Evolutionary conservation across 2,329 filamentous ascomycete genomes (phyloP).

Genomic region (Ascochyta pisi): DNA sequence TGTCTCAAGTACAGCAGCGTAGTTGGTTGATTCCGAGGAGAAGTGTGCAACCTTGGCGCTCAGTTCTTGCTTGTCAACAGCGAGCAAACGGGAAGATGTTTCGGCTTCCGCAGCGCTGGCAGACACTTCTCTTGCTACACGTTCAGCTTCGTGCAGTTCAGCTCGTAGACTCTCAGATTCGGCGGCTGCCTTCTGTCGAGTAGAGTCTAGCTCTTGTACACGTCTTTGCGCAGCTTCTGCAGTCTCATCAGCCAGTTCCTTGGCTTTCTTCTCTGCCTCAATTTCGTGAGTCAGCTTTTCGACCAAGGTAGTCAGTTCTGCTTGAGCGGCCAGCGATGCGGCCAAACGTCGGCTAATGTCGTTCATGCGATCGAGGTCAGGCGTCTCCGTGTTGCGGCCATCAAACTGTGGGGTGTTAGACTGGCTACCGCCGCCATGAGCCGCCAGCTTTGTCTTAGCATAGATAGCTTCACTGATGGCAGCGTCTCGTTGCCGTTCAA

Average conservation of each 20-base stretch:
- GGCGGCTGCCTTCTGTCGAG: conserved; percentile 80
- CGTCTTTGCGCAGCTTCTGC: conserved; percentile 81
- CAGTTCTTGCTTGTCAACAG: conserved; percentile 84
- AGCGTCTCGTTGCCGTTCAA: conserved; percentile 91
- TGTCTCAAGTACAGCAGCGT: conserved; percentile 73
- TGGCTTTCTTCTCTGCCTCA: conserved; percentile 79
- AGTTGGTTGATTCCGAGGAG: conserved; percentile 70
- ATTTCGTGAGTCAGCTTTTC: conserved; percentile 74
- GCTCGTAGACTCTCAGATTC: conserved; percentile 86
- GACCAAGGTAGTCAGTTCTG: conserved; percentile 78
- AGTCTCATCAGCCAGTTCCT: conserved; percentile 88
- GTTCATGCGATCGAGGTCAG: conserved; percentile 69
- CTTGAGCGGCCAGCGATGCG: conserved; percentile 77
- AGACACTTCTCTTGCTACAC: conserved; percentile 79
- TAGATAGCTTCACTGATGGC: conserved; percentile 96
- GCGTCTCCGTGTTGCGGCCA: conserved; percentile 64
- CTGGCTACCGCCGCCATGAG: conserved; percentile 73
- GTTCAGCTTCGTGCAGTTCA: conserved; percentile 82
- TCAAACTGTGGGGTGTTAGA: conserved; percentile 63
- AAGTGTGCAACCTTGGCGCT: conserved; percentile 71
- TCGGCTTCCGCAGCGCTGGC: conserved; percentile 79
- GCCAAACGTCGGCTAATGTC: conserved; percentile 86
- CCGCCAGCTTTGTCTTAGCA: conserved; percentile 89
- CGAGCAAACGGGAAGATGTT: conserved; percentile 75
- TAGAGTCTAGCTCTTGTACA: conserved; percentile 81